Conservation (phyloP, 2,329 filamentous ascomycete genomes). For the Cladosporium sp. region DNA sequence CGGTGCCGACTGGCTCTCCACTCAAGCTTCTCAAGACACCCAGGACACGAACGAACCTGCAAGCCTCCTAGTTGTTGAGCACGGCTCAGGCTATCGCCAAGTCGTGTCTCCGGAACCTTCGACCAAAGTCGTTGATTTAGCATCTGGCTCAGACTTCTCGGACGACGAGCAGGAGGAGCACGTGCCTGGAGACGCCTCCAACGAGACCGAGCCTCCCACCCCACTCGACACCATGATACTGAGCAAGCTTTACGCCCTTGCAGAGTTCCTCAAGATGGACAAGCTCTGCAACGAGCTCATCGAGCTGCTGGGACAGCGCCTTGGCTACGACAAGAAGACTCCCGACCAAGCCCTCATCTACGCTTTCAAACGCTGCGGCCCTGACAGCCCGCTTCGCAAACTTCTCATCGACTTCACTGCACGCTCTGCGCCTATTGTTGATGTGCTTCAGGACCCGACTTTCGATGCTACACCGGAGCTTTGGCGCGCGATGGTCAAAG, state of each 20-base stretch:
- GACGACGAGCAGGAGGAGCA: background rate
- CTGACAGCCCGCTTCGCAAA: background rate
- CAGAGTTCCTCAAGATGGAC: background rate
- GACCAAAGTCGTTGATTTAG: background rate
- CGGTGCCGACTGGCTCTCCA: background rate
- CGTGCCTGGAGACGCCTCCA: background rate
- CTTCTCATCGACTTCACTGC: slow-evolving; percentile 4
- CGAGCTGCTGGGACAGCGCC: background rate
- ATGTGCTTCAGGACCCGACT: background rate
- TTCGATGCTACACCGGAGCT: background rate
- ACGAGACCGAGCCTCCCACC: background rate
- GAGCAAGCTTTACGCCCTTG: slow-evolving; percentile 10
- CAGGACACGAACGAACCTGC: background rate
- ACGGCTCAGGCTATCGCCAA: background rate
- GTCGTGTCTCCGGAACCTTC: background rate
- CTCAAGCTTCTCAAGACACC: background rate
- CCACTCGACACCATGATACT: slow-evolving; percentile 3
- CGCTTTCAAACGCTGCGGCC: slow-evolving; percentile 4
- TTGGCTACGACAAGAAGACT: background rate
- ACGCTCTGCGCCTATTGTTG: background rate
- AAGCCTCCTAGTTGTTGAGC: background rate
- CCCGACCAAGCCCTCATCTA: background rate
- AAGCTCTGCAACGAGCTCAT: slow-evolving; percentile 3
- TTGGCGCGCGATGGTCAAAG: background rate
- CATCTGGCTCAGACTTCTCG: background rate